Base-by-base conservation (phyloP, 352 stramenopile species). In the Phytophthora citricola region DNA sequence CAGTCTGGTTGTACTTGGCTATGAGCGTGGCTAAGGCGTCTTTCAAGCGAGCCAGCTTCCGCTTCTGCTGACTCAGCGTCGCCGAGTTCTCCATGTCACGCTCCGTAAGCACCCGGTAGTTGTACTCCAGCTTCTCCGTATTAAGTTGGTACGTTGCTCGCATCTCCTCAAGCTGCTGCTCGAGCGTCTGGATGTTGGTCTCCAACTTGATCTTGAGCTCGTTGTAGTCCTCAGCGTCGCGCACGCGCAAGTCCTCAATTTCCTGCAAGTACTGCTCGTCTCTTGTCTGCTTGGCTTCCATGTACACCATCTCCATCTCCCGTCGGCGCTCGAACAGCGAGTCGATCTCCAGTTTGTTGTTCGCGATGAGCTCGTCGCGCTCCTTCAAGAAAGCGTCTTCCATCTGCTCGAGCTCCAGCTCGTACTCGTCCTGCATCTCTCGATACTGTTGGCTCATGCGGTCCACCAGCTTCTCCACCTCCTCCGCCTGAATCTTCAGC, bases 161-260 rank as follows among this genome's bases (percentile, higher is more conserved):
- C 91, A 98, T 98, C 47, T 98, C 93, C 69, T 98, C 93, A 22
- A 98, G 85, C 71, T 98, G 94, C 75, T 98, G 93, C 76, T 98
- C 93, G 0, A 98, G 86, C 22, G 92, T 97, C 69, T 98, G 94
- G 64, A 98, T 98, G 57, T 98, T 97, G 7, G 90, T 98, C 71
- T 98, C 95, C 44, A 98, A 86, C 69, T 98, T 98, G 59, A 98
- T 98, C 67, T 98, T 98, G 63, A 98, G 81, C 66, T 97, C 97
- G 52, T 93, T 98, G 76, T 98, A 98, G 68, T 98, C 90, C 67
- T 98, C 95, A 14, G 87, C 89, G 56, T 98, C 94, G 45, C 91
- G 91, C 9, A 95, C 86, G 9, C 93, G 85, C 39, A 98, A 61
- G 20, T 92, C 83, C 59, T 98, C 92, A 54, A 98, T 97, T 65